Evolutionary conservation across 2,329 filamentous ascomycete genomes (phyloP), one percentile per base, ranked within the genome.

Genomic region (Piedraia hortae): DNA sequence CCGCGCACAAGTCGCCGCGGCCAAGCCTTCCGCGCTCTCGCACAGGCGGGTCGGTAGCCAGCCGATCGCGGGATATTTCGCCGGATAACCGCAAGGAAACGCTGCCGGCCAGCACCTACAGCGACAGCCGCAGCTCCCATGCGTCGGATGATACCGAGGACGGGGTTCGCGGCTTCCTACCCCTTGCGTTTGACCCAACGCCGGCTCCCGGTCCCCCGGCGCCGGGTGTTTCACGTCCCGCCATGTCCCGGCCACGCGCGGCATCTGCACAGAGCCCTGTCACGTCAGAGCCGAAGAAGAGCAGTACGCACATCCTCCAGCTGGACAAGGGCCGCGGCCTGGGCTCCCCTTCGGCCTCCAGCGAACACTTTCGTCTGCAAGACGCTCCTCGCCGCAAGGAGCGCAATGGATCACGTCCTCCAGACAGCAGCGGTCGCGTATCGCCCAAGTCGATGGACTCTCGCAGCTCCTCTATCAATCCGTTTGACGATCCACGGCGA

Each of bases 261-360:
- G 37, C 40, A n/a, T 43, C 45, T 14, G 36, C 36, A 16, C 33
- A 47, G 38, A 4, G 14, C 8, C n/a, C n/a, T n/a, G n/a, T n/a
- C n/a, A n/a, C n/a, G n/a, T n/a, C n/a, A n/a, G n/a, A n/a, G n/a
- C n/a, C n/a, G n/a, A n/a, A n/a, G n/a, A 27, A 65, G 24, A 25
- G 31, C 2, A 78, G 74, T 9, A 75, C 78, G n/a, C 78, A 90
- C 37, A 89, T 89, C 35, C 72, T 77, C 11, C 88, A 78, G 41
- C 77, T 89, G 42, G 75, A 89, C 36, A 85, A 80, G 44, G 62
- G 63, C 2, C 61, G 72, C 19, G 23, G 26, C n/a, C 23, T 27
- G 18, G 33, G 33, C 7, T 41, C 41, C 5, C 40, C 41, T 13
- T 25, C 32, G 7, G 25, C 27, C 11, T 28, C 28, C 18, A 28